phyloP scores from a whole-genome alignment of 805 yeast genomes.

The Ogataea trehaloabstinens region DNA sequence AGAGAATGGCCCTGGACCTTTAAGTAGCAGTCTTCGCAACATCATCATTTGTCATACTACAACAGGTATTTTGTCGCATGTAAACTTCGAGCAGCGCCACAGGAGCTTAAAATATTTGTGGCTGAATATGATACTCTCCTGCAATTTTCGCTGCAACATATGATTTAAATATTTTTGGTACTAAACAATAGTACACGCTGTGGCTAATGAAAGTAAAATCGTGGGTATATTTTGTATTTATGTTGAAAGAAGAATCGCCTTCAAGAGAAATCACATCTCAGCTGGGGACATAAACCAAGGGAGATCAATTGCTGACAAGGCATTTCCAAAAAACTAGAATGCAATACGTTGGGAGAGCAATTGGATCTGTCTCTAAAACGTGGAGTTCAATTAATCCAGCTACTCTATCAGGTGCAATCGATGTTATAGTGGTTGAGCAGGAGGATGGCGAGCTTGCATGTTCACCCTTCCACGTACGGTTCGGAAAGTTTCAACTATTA shows the following conservation, averaged over 20 bases:
- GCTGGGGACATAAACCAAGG: too few species aligned
- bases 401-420: slow-evolving; percentile 95
- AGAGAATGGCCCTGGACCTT: too few species aligned
- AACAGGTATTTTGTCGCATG: background rate
- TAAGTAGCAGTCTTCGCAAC: too few species aligned
- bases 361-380: slow-evolving; percentile 92
- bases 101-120: background rate
- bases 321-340: slow-evolving; percentile 45
- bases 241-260: too few species aligned
- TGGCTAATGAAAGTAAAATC: background rate
- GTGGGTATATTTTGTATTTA: too few species aligned
- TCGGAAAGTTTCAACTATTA: slow-evolving; percentile 89
- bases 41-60: background rate
- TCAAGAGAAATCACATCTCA: too few species aligned
- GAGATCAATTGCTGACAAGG: too few species aligned
- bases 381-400: slow-evolving; percentile 98
- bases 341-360: slow-evolving; percentile 97
- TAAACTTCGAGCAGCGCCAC: background rate
- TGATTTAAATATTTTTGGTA: too few species aligned
- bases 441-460: slow-evolving; percentile 71
- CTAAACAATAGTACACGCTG: too few species aligned
- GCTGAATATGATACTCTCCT: background rate
- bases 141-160: background rate
- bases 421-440: slow-evolving; percentile 90
- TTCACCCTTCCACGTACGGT: slow-evolving; percentile 95